Evolutionary conservation across 2,329 filamentous ascomycete genomes (phyloP).

Genomic region (Verticillium nonalfalfae): DNA sequence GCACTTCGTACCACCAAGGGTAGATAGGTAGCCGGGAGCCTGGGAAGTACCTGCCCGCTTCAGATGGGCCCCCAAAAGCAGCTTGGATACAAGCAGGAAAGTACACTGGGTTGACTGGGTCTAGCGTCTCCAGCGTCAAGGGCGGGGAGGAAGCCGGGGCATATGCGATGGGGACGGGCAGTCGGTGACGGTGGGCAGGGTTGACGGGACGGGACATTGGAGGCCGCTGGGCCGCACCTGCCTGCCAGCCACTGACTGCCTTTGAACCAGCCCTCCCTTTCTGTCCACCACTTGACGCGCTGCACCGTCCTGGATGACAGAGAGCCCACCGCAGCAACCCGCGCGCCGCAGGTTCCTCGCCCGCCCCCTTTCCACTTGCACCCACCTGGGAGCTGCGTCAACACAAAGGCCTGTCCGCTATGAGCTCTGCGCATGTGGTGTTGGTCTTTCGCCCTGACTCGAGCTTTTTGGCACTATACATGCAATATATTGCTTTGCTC

Average conservation of each 20-base stretch:
- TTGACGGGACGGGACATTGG: background rate
- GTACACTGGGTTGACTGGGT: background rate
- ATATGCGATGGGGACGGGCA: background rate
- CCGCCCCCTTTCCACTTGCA: no score
- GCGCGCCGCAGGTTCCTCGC: no score
- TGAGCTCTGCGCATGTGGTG: no score
- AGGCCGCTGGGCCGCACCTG: background rate
- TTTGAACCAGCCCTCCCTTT: background rate
- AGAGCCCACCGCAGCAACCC: no score
- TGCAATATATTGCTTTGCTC: background rate
- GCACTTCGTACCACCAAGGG: background rate
- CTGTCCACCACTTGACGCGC: background rate
- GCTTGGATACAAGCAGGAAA: background rate
- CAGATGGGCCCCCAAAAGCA: background rate
- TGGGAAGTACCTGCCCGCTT: background rate
- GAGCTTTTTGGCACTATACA: background rate
- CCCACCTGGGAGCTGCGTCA: no score
- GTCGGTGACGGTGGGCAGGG: background rate
- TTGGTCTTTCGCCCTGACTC: background rate
- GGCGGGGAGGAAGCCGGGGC: background rate
- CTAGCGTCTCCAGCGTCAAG: background rate
- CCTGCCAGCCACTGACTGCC: background rate
- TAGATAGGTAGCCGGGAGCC: background rate
- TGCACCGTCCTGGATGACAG: no score
- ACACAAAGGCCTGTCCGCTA: no score